Evolutionary conservation across 768 basidiomycete species (phyloP), one percentile per base, ranked within the genome.

Genomic region (Lentinula detonsa): DNA sequence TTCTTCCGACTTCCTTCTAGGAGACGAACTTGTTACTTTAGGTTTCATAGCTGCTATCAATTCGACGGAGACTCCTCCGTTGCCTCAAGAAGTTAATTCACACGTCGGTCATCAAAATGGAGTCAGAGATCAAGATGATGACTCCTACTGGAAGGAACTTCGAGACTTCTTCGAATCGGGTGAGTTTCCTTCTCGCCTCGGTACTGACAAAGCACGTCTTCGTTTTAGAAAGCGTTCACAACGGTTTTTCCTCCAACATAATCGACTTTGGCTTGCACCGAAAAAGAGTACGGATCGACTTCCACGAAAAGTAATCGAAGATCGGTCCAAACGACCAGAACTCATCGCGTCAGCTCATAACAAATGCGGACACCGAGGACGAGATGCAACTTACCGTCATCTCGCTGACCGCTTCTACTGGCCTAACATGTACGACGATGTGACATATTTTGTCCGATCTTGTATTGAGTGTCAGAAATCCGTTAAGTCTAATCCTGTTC

Each of bases 391-490:
- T 2, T 37, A 55, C 59, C 39, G 48, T 4, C 45, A 60, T n/a
- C 58, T 75, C 1, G 7, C 31, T 0, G 68, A 75, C 2, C 61
- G 68, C 0, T 73, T 68, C 37, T 75, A 72, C 63, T 77, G 76
- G 76, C 77, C 72, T 0, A 68, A 72, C 57, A 69, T 75, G 69
- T 66, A 68, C 42, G 61, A 67, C 13, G 62, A 72, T 9, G 53
- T 75, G 3, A 43, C 64, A 1, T 73, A 67, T 53, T 74, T 71
- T 37, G 65, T 76, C 0, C 60, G 66, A 0, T 73, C 73, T 0
- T 78, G 75, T 62, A 61, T 70, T n/a, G 61, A 65, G 6, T 77
- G 75, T 37, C 75, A 77, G 57, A 59, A 69, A 9, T 63, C 65
- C 0, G 63, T 65, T 5, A 64, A 61, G 5, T 28, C 45, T 0